Percentiles rank a stretch among this genome's conserved stretches.
Evolutionary conservation across 2,329 filamentous ascomycete species (phyloP).

Genomic region (Aureobasidium sp.): DNA sequence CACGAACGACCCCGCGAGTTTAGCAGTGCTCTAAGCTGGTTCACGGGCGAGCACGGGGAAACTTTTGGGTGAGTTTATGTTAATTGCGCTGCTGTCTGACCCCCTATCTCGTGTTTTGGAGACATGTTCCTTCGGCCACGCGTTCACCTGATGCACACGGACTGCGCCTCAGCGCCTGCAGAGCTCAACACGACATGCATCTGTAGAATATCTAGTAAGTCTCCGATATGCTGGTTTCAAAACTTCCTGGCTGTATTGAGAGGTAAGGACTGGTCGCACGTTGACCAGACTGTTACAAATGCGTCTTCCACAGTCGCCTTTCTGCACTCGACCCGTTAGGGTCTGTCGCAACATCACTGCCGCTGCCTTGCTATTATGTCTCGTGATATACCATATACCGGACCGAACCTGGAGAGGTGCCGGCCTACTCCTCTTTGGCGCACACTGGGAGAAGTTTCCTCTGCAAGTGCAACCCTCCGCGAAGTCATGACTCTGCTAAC

Average conservation of each 20-base stretch:
- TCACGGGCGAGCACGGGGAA: neutral
- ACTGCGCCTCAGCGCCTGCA: neutral
- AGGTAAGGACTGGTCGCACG: neutral
- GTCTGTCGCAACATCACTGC: neutral
- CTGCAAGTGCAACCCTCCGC: neutral
- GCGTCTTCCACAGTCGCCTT: neutral
- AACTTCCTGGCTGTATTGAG: neutral
- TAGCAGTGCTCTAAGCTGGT: neutral
- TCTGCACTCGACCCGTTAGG: neutral
- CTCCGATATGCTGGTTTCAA: neutral
- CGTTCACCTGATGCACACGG: neutral
- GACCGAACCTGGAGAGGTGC: neutral
- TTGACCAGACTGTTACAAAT: neutral
- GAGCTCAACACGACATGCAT: neutral
- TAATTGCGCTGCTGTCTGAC: neutral
- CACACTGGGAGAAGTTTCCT: neutral
- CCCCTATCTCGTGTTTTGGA: neutral
- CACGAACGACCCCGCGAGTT: too few relatives aligned
- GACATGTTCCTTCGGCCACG: neutral
- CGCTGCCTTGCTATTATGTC: neutral
- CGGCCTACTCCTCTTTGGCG: neutral
- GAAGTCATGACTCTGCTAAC: neutral
- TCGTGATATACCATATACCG: neutral
- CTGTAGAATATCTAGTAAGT: neutral
- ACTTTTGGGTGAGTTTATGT: neutral